A percentile compares a stretch with the other conserved stretches of the same genome.
Conservation (phyloP, 2,329 filamentous ascomycete species). For the Paracoccidioides brasiliensis region DNA sequence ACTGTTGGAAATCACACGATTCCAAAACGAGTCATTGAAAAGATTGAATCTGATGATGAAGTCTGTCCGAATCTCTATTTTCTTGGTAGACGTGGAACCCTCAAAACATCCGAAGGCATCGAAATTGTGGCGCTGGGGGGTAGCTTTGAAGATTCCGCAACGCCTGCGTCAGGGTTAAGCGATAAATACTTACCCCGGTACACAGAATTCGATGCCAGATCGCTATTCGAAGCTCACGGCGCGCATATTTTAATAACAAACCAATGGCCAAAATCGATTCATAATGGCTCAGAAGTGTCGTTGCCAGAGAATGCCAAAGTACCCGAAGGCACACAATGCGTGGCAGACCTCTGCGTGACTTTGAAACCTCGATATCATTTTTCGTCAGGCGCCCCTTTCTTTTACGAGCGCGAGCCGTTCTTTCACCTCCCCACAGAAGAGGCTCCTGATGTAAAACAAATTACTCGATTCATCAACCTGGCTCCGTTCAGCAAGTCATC, state of each 20-base stretch:
- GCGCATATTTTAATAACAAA: conserved; percentile 80
- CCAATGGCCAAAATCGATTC: conserved; percentile 68
- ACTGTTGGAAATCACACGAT: conserved; percentile 63
- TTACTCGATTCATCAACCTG: conserved; percentile 85
- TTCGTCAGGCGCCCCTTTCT: conserved; percentile 54
- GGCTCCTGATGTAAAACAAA: conserved; percentile 40
- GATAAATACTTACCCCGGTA: conserved; percentile 65
- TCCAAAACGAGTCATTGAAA: conserved; percentile 56
- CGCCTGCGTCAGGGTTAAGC: conserved; percentile 32
- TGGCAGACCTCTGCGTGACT: conserved; percentile 64
- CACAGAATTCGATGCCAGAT: conserved; percentile 60
- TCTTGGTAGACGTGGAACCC: conserved; percentile 71
- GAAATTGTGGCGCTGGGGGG: conserved; percentile 81
- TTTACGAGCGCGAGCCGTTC: conserved; percentile 89
- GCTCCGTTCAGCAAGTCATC: conserved; percentile 60
- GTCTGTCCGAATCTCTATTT: conserved; percentile 86
- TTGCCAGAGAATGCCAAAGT: conserved; percentile 42
- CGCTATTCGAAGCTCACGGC: conserved; percentile 59
- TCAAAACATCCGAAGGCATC: conserved; percentile 81
- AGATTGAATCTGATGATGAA: conserved; percentile 57
- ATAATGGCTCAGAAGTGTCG: conserved; percentile 51
- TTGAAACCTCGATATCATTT: conserved; percentile 92
- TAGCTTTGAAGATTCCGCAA: conserved; percentile 43
- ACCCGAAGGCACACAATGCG: conserved; percentile 46
- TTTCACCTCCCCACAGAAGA: conserved; percentile 49